Evolutionary conservation across 1,284 basidiomycete species (phyloP).

Genomic region (Sporisorium scitamineum): DNA sequence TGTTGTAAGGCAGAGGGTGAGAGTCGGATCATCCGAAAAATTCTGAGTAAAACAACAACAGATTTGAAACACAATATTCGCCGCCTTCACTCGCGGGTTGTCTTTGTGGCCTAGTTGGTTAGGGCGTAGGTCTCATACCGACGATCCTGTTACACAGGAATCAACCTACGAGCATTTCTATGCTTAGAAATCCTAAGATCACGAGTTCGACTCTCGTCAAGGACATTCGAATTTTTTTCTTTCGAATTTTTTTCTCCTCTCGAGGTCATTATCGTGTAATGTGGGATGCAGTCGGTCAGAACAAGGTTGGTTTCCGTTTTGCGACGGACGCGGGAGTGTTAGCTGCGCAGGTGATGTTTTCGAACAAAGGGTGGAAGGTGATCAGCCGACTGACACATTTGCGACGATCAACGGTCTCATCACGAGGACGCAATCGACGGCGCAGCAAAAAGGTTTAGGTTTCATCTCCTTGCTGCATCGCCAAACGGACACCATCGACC

Average conservation of each 20-base stretch:
- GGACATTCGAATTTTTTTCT: no score
- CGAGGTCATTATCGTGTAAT: no score
- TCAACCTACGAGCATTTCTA: constrained; percentile 31
- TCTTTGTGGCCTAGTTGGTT: constrained; percentile 54
- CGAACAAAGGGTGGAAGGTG: not conserved
- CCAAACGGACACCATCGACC: not conserved
- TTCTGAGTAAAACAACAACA: not conserved
- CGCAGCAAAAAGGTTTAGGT: not conserved
- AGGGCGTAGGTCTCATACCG: constrained; percentile 54
- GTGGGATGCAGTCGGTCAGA: no score
- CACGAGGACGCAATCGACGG: not conserved
- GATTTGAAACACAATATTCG: not conserved
- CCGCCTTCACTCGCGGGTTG: not conserved
- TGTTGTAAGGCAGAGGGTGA: not conserved
- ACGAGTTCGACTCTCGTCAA: constrained; percentile 53
- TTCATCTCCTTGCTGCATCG: not conserved
- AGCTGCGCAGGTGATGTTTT: not conserved
- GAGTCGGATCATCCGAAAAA: not conserved
- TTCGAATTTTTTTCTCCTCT: constrained; percentile 18
- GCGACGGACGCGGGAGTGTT: not conserved
- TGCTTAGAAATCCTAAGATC: constrained; percentile 50
- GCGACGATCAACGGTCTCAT: no score
- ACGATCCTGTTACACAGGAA: constrained; percentile 38
- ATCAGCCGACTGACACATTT: constrained; percentile 2
- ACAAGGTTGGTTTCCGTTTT: not conserved